Conservation (phyloP, 2,329 filamentous ascomycete species). For the Botrytis byssoidea region DNA sequence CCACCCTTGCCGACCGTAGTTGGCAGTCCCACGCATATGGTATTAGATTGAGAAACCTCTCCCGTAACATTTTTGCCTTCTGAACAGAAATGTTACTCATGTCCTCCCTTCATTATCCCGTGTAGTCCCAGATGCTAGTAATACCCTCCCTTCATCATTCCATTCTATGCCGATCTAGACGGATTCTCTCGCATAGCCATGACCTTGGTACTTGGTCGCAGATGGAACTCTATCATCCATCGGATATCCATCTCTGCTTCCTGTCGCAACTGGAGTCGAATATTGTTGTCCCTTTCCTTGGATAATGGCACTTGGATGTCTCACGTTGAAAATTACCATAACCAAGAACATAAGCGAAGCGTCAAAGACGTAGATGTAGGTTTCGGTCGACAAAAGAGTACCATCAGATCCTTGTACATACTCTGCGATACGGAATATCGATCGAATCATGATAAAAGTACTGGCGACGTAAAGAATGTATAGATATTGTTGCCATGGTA, state of each 20-base stretch:
- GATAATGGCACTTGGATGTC: conserved; percentile 37
- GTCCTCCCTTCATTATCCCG: too few relatives aligned
- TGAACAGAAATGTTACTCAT: neutral
- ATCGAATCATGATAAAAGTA: conserved; percentile 49
- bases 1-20: neutral
- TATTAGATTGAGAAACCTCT: neutral
- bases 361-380: conserved; percentile 49
- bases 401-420: conserved; percentile 47
- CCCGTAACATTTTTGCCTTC: too few relatives aligned
- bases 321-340: conserved; percentile 40
- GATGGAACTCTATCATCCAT: neutral
- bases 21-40: neutral
- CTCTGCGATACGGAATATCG: conserved; percentile 49
- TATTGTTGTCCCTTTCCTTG: neutral
- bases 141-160: too few relatives aligned
- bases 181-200: neutral
- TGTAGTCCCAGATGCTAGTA: neutral
- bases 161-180: neutral
- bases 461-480: conserved; percentile 44
- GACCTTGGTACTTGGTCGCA: neutral
- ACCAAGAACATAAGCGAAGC: conserved; percentile 44
- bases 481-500: conserved; percentile 41
- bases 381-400: conserved; percentile 46
- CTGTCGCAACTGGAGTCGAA: neutral
- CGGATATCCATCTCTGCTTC: neutral